Percentiles rank a stretch among this genome's conserved stretches.
phyloP scores from a whole-genome alignment of 2,329 filamentous ascomycete species.

The Colletotrichum higginsianum region DNA sequence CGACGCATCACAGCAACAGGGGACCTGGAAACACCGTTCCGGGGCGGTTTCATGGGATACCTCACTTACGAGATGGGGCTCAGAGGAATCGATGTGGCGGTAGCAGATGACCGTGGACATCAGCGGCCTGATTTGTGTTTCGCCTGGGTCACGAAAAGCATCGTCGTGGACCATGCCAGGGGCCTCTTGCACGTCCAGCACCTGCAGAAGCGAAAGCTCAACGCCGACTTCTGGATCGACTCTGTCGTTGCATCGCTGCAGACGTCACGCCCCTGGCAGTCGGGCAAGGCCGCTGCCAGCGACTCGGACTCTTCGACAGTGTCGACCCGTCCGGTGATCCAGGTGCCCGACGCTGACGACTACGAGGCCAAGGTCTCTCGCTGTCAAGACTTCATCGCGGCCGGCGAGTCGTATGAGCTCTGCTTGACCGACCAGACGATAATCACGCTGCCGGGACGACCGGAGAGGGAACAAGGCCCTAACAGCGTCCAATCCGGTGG shows the following conservation, averaged over 20 bases:
- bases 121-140: slow-evolving; percentile 80
- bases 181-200: slow-evolving; percentile 77
- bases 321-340: slow-evolving; percentile 48
- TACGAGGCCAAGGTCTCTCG: slow-evolving; percentile 78
- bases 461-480: not conserved
- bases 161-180: slow-evolving; percentile 81
- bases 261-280: slow-evolving; percentile 52
- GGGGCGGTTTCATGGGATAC: slow-evolving; percentile 88
- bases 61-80: slow-evolving; percentile 89
- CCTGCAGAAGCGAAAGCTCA: slow-evolving; percentile 56
- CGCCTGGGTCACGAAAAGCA: slow-evolving; percentile 81
- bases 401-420: slow-evolving; percentile 88
- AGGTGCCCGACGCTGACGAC: slow-evolving; percentile 58
- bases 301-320: slow-evolving; percentile 27
- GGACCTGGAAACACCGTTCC: slow-evolving; percentile 69
- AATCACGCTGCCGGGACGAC: slow-evolving; percentile 61
- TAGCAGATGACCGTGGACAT: slow-evolving; percentile 53
- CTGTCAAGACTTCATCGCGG: slow-evolving; percentile 80
- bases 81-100: slow-evolving; percentile 66
- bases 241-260: slow-evolving; percentile 49
- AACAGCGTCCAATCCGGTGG: slow-evolving; percentile 24
- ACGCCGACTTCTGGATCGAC: slow-evolving; percentile 51
- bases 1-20: slow-evolving; percentile 45
- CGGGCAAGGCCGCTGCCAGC: slow-evolving; percentile 30
- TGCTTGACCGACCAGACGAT: slow-evolving; percentile 84